Evolutionary conservation across 148 eudicot genomes (phyloP).

Genomic region (Rhododendron kiyosumense): DNA sequence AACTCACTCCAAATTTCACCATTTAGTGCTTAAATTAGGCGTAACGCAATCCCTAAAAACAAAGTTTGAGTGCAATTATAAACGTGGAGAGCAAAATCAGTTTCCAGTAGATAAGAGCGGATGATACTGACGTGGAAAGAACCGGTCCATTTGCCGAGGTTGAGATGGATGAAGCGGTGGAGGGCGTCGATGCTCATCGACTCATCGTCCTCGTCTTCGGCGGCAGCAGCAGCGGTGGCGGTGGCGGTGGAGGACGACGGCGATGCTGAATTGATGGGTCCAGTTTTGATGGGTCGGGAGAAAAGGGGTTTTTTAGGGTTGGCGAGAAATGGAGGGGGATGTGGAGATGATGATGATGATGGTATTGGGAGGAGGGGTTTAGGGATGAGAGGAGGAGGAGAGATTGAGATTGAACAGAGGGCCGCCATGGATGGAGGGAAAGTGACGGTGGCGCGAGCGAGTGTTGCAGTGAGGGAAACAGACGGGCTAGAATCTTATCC

Average conservation of each 20-base stretch:
- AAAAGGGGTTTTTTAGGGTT: not conserved
- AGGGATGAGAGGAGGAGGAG: slow-evolving; percentile 14
- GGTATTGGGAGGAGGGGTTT: slow-evolving; percentile 10
- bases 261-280: slow-evolving; percentile 10
- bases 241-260: not conserved
- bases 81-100: not conserved
- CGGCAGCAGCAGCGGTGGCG: not conserved
- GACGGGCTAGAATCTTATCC: not conserved
- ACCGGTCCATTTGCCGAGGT: slow-evolving; percentile 72
- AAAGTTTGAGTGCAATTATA: not conserved
- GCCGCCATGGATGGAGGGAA: slow-evolving; percentile 31
- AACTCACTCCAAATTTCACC: not conserved
- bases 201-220: slow-evolving; percentile 24
- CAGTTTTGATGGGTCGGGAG: slow-evolving; percentile 12
- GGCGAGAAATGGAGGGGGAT: not conserved
- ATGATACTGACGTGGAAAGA: slow-evolving; percentile 52
- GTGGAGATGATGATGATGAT: not conserved
- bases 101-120: not conserved
- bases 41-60: not conserved
- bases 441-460: not conserved
- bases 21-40: not conserved
- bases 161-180: slow-evolving; percentile 57
- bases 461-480: not conserved
- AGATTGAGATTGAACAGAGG: slow-evolving; percentile 24
- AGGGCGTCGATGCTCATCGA: slow-evolving; percentile 62